A percentile compares a stretch with the other conserved stretches of the same genome.
Evolutionary conservation across 2,329 filamentous ascomycete species (phyloP).

Genomic region (Thelonectria rubi): DNA sequence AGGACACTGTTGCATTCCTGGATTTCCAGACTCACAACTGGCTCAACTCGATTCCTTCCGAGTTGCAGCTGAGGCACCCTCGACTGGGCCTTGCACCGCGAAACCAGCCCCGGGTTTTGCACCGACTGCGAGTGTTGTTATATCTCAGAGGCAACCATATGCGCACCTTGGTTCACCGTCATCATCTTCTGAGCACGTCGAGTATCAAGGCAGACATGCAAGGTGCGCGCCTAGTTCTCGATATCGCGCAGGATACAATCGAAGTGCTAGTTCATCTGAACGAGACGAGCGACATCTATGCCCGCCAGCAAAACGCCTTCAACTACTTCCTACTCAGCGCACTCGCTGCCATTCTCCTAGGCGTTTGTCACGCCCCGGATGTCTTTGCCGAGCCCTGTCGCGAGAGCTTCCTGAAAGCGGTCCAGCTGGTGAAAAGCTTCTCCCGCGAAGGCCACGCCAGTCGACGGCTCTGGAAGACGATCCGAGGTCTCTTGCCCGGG

Average conservation of each 20-base stretch:
- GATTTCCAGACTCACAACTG: slow-evolving; percentile 56
- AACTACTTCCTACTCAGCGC: slow-evolving; percentile 44
- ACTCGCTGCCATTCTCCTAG: slow-evolving; percentile 44
- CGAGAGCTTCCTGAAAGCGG: slow-evolving; percentile 45
- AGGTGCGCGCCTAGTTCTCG: slow-evolving; percentile 50
- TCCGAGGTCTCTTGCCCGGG: slow-evolving; percentile 46
- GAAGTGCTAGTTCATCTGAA: slow-evolving; percentile 42
- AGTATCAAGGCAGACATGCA: slow-evolving; percentile 49
- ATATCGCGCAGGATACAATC: slow-evolving; percentile 42
- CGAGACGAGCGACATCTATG: slow-evolving; percentile 41
- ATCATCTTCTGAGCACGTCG: slow-evolving; percentile 51
- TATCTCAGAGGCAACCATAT: slow-evolving; percentile 57
- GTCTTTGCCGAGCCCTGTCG: slow-evolving; percentile 51
- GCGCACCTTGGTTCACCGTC: slow-evolving; percentile 55
- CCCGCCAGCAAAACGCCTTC: slow-evolving; percentile 41
- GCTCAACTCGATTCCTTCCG: slow-evolving; percentile 55
- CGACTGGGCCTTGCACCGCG: slow-evolving; percentile 47
- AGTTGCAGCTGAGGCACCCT: slow-evolving; percentile 52
- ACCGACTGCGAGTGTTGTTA: slow-evolving; percentile 53
- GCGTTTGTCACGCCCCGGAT: slow-evolving; percentile 55
- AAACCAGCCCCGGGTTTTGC: slow-evolving; percentile 48
- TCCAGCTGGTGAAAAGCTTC: slow-evolving; percentile 46
- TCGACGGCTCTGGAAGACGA: slow-evolving; percentile 49
- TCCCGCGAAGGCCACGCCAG: slow-evolving; percentile 46
- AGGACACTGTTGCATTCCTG: slow-evolving; percentile 51